Percentiles rank a stretch among this genome's conserved stretches.
Conservation (phyloP, 257 asterid genomes). For the Solanum tacnaense region DNA sequence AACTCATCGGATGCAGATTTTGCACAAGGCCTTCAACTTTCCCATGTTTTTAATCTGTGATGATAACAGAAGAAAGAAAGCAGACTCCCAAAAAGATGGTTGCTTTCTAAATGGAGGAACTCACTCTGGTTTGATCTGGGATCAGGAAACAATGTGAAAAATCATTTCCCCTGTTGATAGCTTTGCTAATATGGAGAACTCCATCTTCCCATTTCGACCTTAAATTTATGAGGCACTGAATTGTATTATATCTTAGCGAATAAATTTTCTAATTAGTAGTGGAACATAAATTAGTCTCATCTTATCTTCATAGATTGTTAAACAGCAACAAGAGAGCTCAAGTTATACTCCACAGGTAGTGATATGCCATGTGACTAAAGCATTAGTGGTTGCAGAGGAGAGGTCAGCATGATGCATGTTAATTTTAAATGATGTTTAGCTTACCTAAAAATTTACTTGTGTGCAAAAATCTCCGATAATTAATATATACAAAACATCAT, state of each 20-base stretch:
- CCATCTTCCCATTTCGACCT: background rate
- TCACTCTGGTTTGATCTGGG: background rate
- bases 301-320: background rate
- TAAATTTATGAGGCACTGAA: background rate
- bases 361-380: background rate
- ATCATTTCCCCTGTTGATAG: background rate
- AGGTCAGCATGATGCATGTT: background rate
- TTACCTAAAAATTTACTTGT: background rate
- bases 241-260: background rate
- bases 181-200: background rate
- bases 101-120: background rate
- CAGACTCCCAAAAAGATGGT: background rate
- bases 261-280: background rate
- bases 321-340: background rate
- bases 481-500: background rate
- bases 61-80: background rate
- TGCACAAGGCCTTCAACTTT: background rate
- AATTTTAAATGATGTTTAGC: background rate
- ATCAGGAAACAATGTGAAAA: background rate
- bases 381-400: background rate
- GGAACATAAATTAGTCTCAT: background rate
- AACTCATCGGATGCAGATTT: background rate
- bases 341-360: background rate
- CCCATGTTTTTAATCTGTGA: background rate
- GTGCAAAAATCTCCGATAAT: background rate